Conservation (phyloP, 176 grass and related monocot species). For the Calamus simplicifolius region DNA sequence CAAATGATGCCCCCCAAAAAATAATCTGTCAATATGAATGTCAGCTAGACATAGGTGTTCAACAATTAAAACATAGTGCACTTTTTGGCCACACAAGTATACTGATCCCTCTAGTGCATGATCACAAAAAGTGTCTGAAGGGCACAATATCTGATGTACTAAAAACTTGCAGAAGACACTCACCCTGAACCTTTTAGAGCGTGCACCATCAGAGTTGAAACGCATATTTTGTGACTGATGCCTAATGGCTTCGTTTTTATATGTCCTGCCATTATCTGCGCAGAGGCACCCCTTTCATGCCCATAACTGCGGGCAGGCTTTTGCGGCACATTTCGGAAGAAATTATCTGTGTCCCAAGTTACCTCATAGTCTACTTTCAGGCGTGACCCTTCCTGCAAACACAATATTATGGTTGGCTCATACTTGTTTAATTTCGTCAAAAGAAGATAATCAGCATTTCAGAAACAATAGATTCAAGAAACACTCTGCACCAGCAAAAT, state of each 20-base stretch:
- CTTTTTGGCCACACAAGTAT: no score
- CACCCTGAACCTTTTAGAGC: slow-evolving; percentile 91
- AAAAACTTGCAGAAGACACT: neutral
- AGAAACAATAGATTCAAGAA: no score
- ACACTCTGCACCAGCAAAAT: no score
- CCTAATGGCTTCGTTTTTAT: slow-evolving; percentile 20
- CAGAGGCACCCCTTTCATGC: slow-evolving; percentile 28
- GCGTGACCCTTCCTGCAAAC: slow-evolving; percentile 66
- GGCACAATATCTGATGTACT: neutral
- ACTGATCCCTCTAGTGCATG: neutral
- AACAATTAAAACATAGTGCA: no score
- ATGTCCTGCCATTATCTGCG: slow-evolving; percentile 25
- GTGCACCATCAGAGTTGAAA: slow-evolving; percentile 34
- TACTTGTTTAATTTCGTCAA: no score
- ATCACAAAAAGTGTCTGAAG: neutral
- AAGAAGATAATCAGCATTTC: no score
- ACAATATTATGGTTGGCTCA: no score
- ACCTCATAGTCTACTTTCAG: slow-evolving; percentile 94
- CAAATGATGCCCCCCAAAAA: no score
- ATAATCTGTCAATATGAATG: no score
- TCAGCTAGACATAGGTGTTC: no score
- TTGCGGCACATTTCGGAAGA: slow-evolving; percentile 46
- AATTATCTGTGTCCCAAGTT: slow-evolving; percentile 66
- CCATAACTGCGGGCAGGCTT: slow-evolving; percentile 25
- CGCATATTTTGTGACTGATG: slow-evolving; percentile 10